Conservation (phyloP, 371 early-diverging fungal species). For the Lichtheimia corymbifera region DNA sequence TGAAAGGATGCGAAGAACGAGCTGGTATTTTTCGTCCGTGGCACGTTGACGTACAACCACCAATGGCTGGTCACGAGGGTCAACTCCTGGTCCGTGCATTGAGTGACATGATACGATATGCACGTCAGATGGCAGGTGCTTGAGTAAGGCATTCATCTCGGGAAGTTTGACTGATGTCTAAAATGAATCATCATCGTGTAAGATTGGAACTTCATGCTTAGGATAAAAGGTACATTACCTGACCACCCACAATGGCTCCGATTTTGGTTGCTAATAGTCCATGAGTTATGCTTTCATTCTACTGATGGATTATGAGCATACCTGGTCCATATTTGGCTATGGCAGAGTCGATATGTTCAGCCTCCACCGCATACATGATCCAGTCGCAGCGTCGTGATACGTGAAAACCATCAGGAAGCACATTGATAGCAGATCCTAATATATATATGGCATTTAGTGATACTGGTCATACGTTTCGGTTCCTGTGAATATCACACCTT, state of each 20-base stretch:
- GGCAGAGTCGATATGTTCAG: constrained; percentile 81
- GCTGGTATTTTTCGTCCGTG: constrained; percentile 58
- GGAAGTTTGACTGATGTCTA: constrained; percentile 94
- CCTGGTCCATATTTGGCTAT: constrained; percentile 86
- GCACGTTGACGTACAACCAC: constrained; percentile 82
- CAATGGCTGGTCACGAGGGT: constrained; percentile 83
- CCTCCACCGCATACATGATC: constrained; percentile 94
- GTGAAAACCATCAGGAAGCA: constrained; percentile 80
- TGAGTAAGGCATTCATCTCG: constrained; percentile 88
- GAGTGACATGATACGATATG: constrained; percentile 94
- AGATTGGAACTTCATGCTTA: background rate
- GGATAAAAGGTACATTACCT: constrained; percentile 37
- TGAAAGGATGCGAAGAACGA: constrained; percentile 66
- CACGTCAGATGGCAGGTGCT: constrained; percentile 83
- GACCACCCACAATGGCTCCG: constrained; percentile 83
- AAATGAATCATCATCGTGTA: background rate
- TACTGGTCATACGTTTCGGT: too few relatives aligned
- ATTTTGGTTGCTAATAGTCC: constrained; percentile 79
- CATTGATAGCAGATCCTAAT: constrained; percentile 60
- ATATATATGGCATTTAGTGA: background rate
- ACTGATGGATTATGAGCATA: constrained; percentile 23
- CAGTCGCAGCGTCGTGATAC: constrained; percentile 86
- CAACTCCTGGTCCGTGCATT: constrained; percentile 92
- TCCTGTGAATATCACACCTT: constrained; percentile 42
- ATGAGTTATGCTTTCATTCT: background rate